Conservation (phyloP, 768 basidiomycete species). For the Lentinula aciculospora region DNA sequence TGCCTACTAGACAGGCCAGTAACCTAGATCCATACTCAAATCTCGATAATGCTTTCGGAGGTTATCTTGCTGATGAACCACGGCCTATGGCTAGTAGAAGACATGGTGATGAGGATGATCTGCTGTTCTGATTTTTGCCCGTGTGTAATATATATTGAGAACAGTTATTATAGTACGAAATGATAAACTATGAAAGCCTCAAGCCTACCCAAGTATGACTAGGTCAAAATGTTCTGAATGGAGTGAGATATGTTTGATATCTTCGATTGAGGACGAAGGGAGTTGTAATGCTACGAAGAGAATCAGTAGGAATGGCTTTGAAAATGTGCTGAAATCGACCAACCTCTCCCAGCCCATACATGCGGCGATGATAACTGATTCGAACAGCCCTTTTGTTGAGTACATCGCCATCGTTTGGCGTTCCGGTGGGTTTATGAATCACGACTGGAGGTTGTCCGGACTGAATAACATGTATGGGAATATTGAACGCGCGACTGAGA, state of each 20-base stretch:
- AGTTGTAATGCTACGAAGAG: conserved; percentile 75
- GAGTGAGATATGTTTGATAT: conserved; percentile 21
- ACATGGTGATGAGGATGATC: conserved; percentile 55
- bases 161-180: background rate
- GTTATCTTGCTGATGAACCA: conserved; percentile 69
- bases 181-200: background rate
- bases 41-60: conserved; percentile 70
- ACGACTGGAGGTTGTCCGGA: conserved; percentile 76
- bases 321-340: conserved; percentile 20
- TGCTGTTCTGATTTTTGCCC: conserved; percentile 53
- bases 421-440: conserved; percentile 60
- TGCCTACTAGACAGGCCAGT: conserved; percentile 20
- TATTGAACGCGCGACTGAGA: conserved; percentile 68
- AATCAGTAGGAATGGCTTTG: conserved; percentile 5
- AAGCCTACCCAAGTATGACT: background rate
- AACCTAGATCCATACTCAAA: conserved; percentile 76
- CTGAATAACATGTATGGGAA: conserved; percentile 91
- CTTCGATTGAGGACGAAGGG: conserved; percentile 52
- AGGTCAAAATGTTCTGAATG: conserved; percentile 18
- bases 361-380: conserved; percentile 88
- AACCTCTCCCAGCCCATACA: conserved; percentile 97
- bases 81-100: conserved; percentile 48
- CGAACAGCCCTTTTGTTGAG: conserved; percentile 41
- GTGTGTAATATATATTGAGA: background rate
- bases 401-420: conserved; percentile 18